Percentiles rank a stretch among this genome's conserved stretches.
Evolutionary conservation across 352 stramenopile species (phyloP).

Genomic region (Thraustochytrium striatum): DNA sequence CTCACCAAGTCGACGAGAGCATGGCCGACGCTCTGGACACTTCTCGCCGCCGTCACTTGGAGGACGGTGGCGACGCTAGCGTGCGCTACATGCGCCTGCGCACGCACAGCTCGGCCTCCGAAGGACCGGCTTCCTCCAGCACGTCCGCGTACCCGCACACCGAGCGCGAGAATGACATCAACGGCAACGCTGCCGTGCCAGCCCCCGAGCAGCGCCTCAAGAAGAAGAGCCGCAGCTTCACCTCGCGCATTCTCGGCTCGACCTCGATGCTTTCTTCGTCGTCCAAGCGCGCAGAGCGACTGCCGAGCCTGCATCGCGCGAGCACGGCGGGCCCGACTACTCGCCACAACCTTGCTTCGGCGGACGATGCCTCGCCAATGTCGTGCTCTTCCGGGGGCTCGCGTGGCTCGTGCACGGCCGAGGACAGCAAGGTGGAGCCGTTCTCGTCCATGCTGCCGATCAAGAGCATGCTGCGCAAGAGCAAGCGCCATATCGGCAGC

Average conservation of each 20-base stretch:
- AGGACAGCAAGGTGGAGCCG: constrained; percentile 22
- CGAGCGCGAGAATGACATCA: not conserved
- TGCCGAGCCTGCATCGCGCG: constrained; percentile 18
- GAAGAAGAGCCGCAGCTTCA: constrained; percentile 42
- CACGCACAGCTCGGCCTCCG: no score
- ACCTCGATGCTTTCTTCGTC: constrained; percentile 21
- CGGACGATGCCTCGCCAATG: constrained; percentile 10
- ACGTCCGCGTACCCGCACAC: no score
- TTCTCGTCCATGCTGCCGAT: constrained; percentile 42
- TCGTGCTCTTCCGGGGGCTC: not conserved
- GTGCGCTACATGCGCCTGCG: no score
- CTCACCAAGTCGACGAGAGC: no score
- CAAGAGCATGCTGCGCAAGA: constrained; percentile 33
- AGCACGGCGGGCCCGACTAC: not conserved
- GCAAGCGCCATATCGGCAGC: not conserved
- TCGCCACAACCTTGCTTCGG: not conserved
- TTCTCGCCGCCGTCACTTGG: no score
- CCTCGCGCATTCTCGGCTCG: constrained; percentile 25
- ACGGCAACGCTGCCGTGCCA: not conserved
- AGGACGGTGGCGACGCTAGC: no score
- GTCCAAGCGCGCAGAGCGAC: not conserved
- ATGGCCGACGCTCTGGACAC: no score
- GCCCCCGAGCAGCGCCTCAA: not conserved
- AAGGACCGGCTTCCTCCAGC: no score
- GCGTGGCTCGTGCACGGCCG: not conserved